phyloP scores from a whole-genome alignment of 345 rosid species.

The Excoecaria cochinchinensis region DNA sequence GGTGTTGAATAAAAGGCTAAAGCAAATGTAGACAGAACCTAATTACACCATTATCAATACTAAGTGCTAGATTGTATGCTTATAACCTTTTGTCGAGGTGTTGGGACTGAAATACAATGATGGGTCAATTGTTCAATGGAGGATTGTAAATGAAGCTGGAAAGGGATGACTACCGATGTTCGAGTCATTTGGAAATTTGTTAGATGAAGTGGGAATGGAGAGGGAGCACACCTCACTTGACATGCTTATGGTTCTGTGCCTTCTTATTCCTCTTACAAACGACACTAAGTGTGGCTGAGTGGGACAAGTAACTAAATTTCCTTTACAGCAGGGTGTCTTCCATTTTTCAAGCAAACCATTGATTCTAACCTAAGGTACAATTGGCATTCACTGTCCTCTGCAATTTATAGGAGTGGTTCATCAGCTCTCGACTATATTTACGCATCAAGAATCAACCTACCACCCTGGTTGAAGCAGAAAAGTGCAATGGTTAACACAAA shows the following conservation, averaged over 20 bases:
- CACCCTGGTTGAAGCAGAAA: background rate
- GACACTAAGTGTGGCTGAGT: background rate
- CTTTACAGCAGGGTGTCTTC: background rate
- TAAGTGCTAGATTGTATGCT: background rate
- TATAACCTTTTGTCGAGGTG: background rate
- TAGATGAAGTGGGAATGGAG: background rate
- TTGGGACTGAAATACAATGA: background rate
- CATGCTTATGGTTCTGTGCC: background rate
- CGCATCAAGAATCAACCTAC: background rate
- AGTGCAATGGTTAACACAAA: background rate
- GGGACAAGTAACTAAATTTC: background rate
- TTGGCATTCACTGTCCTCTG: background rate
- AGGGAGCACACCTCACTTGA: background rate
- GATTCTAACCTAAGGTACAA: background rate
- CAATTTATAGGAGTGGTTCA: background rate
- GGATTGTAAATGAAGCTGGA: background rate
- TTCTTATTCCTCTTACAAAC: background rate
- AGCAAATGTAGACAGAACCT: background rate
- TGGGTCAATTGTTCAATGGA: background rate
- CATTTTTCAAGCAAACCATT: background rate
- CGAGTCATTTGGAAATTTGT: background rate
- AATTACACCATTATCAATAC: background rate
- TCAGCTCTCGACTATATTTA: background rate
- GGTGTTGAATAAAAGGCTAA: background rate
- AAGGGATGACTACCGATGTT: background rate